Evolutionary conservation across 371 early-diverging fungal genomes (phyloP).

Genomic region (Mucor indicus): DNA sequence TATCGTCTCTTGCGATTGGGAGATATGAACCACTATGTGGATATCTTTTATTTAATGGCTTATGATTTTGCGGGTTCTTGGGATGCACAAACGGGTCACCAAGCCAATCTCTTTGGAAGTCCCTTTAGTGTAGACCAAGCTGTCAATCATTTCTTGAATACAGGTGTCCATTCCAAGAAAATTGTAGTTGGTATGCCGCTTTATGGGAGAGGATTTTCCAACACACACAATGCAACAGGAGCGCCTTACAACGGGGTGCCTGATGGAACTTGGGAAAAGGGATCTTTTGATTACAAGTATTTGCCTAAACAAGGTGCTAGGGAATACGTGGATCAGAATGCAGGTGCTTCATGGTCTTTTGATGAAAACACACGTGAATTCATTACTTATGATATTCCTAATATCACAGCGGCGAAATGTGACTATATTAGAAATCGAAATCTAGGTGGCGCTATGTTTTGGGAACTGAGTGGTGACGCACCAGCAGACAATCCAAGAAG

Average conservation of each 20-base stretch:
- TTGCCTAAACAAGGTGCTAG: constrained; percentile 65
- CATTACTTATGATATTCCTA: constrained; percentile 82
- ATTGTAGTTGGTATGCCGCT: constrained; percentile 21
- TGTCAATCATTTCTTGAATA: constrained; percentile 21
- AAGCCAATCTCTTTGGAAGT: constrained; percentile 76
- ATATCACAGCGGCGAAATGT: constrained; percentile 68
- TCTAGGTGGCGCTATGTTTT: constrained; percentile 85
- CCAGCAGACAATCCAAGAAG: constrained; percentile 33
- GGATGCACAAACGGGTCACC: constrained; percentile 74
- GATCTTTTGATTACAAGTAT: constrained; percentile 73
- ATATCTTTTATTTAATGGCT: constrained; percentile 77
- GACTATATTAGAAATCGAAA: constrained; percentile 63
- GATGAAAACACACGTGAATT: constrained; percentile 63
- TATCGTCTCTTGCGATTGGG: constrained; percentile 57
- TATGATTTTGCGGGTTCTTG: constrained; percentile 82
- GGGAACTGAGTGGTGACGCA: constrained; percentile 74
- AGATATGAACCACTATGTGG: constrained; percentile 64
- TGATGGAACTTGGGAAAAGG: constrained; percentile 80
- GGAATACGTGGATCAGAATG: constrained; percentile 64
- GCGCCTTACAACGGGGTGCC: constrained; percentile 61
- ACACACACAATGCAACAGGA: constrained; percentile 53
- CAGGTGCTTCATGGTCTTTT: constrained; percentile 75
- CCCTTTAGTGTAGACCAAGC: constrained; percentile 62
- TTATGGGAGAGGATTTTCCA: constrained; percentile 59
- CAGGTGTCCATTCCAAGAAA: constrained; percentile 20